Conservation (phyloP, 2,329 filamentous ascomycete genomes). For the Microdochium trichocladiopsis region DNA sequence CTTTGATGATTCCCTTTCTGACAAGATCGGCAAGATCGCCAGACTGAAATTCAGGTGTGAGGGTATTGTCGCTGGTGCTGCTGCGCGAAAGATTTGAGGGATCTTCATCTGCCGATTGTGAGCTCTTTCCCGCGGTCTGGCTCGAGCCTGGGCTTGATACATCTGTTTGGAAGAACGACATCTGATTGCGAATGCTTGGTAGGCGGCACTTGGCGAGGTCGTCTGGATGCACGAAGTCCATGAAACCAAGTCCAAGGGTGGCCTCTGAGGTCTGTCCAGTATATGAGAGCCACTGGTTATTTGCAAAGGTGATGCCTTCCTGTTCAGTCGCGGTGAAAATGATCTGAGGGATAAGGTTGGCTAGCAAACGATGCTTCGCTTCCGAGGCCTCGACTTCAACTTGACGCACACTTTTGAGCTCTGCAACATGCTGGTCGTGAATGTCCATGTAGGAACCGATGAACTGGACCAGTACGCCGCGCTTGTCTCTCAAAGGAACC, state of each 20-base stretch:
- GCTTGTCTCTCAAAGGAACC: constrained; percentile 75
- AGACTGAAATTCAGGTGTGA: constrained; percentile 17
- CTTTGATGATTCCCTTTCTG: constrained; percentile 71
- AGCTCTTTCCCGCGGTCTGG: constrained; percentile 1
- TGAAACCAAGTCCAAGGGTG: constrained; percentile 77
- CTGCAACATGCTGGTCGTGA: constrained; percentile 90
- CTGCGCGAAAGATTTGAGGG: constrained; percentile 27
- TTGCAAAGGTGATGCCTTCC: constrained; percentile 89
- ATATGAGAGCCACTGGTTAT: constrained; percentile 92
- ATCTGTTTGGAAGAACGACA: not conserved
- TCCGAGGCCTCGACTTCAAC: constrained; percentile 92
- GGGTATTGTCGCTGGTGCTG: constrained; percentile 37
- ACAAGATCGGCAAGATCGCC: constrained; percentile 61
- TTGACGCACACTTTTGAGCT: constrained; percentile 79
- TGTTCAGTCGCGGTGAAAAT: constrained; percentile 92
- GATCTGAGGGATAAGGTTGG: constrained; percentile 93
- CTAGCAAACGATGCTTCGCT: constrained; percentile 85
- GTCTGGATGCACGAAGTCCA: constrained; percentile 87
- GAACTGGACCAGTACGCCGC: constrained; percentile 81
- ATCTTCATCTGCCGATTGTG: constrained; percentile 18
- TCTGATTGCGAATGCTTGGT: constrained; percentile 21
- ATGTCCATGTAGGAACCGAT: constrained; percentile 98
- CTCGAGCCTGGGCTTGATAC: constrained; percentile 1
- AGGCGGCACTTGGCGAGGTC: constrained; percentile 84
- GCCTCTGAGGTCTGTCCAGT: constrained; percentile 84